phyloP scores from a whole-genome alignment of 1,139 yeast genomes.

The Saccharomyces hybrid region DNA sequence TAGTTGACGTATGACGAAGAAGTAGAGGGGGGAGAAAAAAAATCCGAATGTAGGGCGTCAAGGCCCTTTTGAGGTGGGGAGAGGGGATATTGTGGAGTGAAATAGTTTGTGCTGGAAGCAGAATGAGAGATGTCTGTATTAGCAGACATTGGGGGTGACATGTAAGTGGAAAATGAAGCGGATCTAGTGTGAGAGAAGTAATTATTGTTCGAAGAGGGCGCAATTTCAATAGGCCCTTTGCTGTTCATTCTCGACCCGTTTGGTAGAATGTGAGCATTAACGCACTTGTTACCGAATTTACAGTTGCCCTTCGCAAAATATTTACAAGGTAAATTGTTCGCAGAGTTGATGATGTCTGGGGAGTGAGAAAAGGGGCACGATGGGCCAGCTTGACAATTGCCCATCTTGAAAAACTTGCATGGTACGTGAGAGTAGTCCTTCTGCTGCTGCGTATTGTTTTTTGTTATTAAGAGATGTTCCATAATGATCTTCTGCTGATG shows the following conservation, averaged over 20 bases:
- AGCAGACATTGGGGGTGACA: background rate
- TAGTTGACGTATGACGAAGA: background rate
- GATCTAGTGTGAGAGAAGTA: background rate
- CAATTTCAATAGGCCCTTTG: background rate
- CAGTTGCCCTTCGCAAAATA: constrained; percentile 93
- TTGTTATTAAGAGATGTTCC: constrained; percentile 25
- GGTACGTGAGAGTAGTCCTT: constrained; percentile 67
- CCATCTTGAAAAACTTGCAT: constrained; percentile 85
- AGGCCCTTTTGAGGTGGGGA: background rate
- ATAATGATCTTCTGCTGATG: constrained; percentile 24
- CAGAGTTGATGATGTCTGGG: constrained; percentile 31
- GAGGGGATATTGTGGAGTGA: background rate
- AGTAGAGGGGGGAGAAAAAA: background rate
- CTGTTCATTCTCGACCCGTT: constrained; percentile 70
- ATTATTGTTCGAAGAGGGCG: constrained; percentile 30
- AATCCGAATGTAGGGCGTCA: background rate
- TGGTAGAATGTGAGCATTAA: constrained; percentile 81
- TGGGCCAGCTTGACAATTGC: constrained; percentile 88
- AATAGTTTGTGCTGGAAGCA: background rate
- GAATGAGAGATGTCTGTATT: background rate
- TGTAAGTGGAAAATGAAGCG: background rate
- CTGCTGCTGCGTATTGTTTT: constrained; percentile 14
- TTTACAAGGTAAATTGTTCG: constrained; percentile 76
- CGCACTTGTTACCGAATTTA: constrained; percentile 88
- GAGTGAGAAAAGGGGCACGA: constrained; percentile 90